Conservation (phyloP, 2,329 filamentous ascomycete genomes). For the Colletotrichum coccodes region DNA sequence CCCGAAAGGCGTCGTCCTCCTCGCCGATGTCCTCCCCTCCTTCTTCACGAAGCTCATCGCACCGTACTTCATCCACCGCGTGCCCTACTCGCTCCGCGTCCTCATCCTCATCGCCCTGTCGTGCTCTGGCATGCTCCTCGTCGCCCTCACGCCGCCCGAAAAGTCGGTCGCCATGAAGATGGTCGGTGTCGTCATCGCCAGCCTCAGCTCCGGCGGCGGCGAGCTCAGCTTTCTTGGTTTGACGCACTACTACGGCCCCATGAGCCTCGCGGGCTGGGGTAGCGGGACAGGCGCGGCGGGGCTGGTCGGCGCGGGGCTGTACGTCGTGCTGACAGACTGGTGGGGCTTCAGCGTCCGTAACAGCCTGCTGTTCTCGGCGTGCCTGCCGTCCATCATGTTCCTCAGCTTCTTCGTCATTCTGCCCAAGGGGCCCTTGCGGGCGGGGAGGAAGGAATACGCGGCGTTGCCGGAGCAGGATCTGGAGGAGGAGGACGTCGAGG, state of each 20-base stretch:
- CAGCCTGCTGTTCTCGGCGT: slow-evolving; percentile 81
- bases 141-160: slow-evolving; percentile 79
- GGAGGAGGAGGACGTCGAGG: slow-evolving; percentile 46
- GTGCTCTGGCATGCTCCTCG: slow-evolving; percentile 86
- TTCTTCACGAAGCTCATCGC: slow-evolving; percentile 89
- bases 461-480: slow-evolving; percentile 56
- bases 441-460: slow-evolving; percentile 64
- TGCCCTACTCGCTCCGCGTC: slow-evolving; percentile 83
- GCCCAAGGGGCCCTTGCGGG: slow-evolving; percentile 73
- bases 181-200: slow-evolving; percentile 84
- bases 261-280: slow-evolving; percentile 90
- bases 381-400: slow-evolving; percentile 84
- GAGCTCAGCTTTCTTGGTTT: slow-evolving; percentile 92
- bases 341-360: slow-evolving; percentile 78
- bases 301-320: slow-evolving; percentile 85
- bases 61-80: slow-evolving; percentile 91
- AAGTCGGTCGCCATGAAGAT: slow-evolving; percentile 79
- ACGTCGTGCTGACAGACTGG: slow-evolving; percentile 86
- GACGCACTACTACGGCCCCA: slow-evolving; percentile 91
- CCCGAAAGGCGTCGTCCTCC: slow-evolving; percentile 91
- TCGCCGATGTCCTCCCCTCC: slow-evolving; percentile 91
- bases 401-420: slow-evolving; percentile 86
- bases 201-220: slow-evolving; percentile 85
- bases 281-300: slow-evolving; percentile 93
- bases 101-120: slow-evolving; percentile 80